phyloP scores from a whole-genome alignment of 2,329 filamentous ascomycete species.

The Clonostachys byssicola region DNA sequence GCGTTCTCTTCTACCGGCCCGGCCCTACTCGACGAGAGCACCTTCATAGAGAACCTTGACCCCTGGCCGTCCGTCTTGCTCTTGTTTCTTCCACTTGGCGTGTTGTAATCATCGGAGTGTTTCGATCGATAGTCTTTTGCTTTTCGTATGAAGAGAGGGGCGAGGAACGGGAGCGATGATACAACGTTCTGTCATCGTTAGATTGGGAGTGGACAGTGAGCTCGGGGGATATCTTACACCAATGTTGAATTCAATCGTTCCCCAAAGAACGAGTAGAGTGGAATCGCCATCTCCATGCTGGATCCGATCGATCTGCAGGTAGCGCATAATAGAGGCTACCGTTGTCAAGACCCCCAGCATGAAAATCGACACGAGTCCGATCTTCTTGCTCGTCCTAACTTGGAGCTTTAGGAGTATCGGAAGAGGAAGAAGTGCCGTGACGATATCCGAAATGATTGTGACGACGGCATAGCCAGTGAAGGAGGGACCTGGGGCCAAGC shows the following conservation, averaged over 20 bases:
- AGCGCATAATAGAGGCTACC: constrained; percentile 46
- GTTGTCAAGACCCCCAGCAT: constrained; percentile 50
- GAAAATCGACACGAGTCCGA: constrained; percentile 46
- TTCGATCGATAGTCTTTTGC: constrained; percentile 35
- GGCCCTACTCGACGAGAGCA: constrained; percentile 21
- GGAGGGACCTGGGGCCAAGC: constrained; percentile 38
- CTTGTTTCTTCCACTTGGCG: constrained; percentile 3
- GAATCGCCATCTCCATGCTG: constrained; percentile 47
- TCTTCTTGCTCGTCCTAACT: constrained; percentile 40
- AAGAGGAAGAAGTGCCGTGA: constrained; percentile 44
- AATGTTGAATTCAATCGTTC: constrained; percentile 52
- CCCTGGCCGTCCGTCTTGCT: neutral
- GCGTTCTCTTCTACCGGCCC: constrained; percentile 22
- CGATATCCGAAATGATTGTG: constrained; percentile 44
- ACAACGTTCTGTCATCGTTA: constrained; percentile 32
- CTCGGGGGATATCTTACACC: constrained; percentile 35
- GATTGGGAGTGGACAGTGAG: neutral
- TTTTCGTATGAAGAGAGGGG: constrained; percentile 34
- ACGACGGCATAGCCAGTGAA: constrained; percentile 48
- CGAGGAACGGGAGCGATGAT: constrained; percentile 38
- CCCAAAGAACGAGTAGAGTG: constrained; percentile 52
- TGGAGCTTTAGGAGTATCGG: constrained; percentile 44
- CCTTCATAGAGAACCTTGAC: constrained; percentile 13
- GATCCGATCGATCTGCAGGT: constrained; percentile 45
- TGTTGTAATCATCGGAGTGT: neutral